phyloP scores from a whole-genome alignment of 106 monocot species.

The Iris macrosiphon region DNA sequence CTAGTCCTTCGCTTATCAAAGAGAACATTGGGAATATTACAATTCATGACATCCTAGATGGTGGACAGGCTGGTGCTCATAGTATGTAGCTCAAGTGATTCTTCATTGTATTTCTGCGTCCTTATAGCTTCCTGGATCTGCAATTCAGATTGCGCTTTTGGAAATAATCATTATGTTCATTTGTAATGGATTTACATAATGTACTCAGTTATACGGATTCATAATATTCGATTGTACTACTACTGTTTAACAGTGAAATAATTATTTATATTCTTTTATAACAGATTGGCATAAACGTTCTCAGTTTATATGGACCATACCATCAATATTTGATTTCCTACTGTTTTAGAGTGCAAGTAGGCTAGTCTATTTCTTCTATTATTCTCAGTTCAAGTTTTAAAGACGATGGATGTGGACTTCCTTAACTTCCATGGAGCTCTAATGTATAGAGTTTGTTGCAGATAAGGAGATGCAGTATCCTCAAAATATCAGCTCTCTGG shows the following conservation, averaged over 20 bases:
- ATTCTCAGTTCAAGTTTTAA: constrained; percentile 5
- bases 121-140: neutral
- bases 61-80: constrained; percentile 31
- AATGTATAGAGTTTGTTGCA: constrained; percentile 37
- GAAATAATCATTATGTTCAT: neutral
- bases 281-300: too few relatives aligned
- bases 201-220: neutral
- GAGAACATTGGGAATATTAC: constrained; percentile 85
- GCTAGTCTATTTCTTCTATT: neutral
- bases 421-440: constrained; percentile 12
- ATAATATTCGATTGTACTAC: neutral
- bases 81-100: constrained; percentile 51
- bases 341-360: neutral
- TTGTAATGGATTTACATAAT: neutral
- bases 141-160: neutral
- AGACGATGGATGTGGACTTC: neutral
- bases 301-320: too few relatives aligned
- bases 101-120: constrained; percentile 6
- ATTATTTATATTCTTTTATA: too few relatives aligned
- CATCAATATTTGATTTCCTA: too few relatives aligned
- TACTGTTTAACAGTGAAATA: constrained; percentile 2
- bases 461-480: constrained; percentile 27
- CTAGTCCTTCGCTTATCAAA: constrained; percentile 71
- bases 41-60: constrained; percentile 62
- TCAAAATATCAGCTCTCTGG: constrained; percentile 16